Evolutionary conservation across 768 basidiomycete species (phyloP), one percentile per base, ranked within the genome.

Genomic region (Serpula lacrymans): DNA sequence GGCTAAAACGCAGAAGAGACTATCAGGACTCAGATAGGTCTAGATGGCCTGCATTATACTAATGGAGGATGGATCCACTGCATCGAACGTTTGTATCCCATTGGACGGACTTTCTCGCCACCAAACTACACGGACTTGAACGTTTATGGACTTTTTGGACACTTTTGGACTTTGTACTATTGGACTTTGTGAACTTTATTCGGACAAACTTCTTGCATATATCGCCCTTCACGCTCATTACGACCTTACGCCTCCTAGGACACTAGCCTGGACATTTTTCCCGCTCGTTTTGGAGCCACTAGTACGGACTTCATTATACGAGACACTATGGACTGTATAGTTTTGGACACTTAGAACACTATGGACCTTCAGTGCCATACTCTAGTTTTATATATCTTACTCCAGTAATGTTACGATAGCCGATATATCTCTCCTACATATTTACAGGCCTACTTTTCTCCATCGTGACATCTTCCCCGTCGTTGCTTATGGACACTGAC

Each of bases 1-100:
- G 27, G 43, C 55, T 29, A 62, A 60, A 32, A 53, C 52, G 21
- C 62, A 64, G 44, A 62, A 62, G 45, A 40, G 62, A 45, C 41
- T 63, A n/a, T 47, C 45, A 12, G 45, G 37, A 23, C 39, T 48
- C 10, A 28, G 41, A 16, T 12, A 44, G n/a, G 17, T 33, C 21
- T 32, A 22, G 22, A 44, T 22, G n/a, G n/a, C n/a, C n/a, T n/a
- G n/a, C n/a, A n/a, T n/a, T n/a, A n/a, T n/a, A 18, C 26, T 17
- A 26, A 12, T 31, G 25, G 21, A 25, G 35, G 41, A 34, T 34
- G 41, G 41, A 42, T 14, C 20, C 31, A 18, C 31, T 8, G n/a
- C 14, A 6, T 14, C 31, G 31, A 33, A 14, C 31, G 6, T 14
- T n/a, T 33, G 31, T 33, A 33, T 33, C 31, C 14, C 14, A 33